Percentiles rank a stretch among this genome's conserved stretches.
Conservation (phyloP, 2,329 filamentous ascomycete species). For the Corynespora cassiicola region DNA sequence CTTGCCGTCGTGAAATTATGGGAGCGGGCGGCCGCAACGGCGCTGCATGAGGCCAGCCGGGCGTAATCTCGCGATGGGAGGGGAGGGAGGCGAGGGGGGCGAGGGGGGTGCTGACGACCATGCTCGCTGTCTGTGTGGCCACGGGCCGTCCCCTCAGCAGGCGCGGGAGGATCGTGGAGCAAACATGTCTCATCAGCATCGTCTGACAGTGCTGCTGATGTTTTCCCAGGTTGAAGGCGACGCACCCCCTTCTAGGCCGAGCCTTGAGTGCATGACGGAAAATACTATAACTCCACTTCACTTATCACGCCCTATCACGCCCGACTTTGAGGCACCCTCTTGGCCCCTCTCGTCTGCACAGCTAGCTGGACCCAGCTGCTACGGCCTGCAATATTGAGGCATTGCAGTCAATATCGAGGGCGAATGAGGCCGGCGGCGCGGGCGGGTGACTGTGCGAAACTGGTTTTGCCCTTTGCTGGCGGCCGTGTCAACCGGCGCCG, state of each 20-base stretch:
- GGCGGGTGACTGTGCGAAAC: conserved; percentile 17
- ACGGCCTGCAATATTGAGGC: conserved; percentile 26
- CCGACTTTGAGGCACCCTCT: conserved; percentile 20
- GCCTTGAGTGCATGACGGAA: conserved; percentile 29
- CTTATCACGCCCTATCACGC: conserved; percentile 33
- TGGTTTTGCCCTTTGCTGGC: conserved; percentile 16
- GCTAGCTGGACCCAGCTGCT: conserved; percentile 22
- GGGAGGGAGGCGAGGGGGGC: no score
- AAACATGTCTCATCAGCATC: conserved; percentile 17
- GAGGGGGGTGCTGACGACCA: no score
- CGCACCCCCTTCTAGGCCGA: conserved; percentile 22
- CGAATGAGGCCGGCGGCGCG: conserved; percentile 19
- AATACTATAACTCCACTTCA: conserved; percentile 20
- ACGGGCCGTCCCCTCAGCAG: conserved; percentile 38
- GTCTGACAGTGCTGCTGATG: conserved; percentile 25
- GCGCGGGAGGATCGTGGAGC: conserved; percentile 29
- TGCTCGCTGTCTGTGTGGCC: conserved; percentile 19
- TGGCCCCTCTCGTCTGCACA: conserved; percentile 16
- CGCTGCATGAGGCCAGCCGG: no score
- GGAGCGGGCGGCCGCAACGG: no score
- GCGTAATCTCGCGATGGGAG: no score
- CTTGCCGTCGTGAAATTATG: no score
- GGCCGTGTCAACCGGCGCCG: conserved; percentile 16
- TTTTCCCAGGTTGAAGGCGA: conserved; percentile 22
- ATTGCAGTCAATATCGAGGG: conserved; percentile 27